A percentile compares a stretch with the other conserved stretches of the same genome.
Evolutionary conservation across 1,284 basidiomycete genomes (phyloP).

Genomic region (Cystobasidium pallidum): DNA sequence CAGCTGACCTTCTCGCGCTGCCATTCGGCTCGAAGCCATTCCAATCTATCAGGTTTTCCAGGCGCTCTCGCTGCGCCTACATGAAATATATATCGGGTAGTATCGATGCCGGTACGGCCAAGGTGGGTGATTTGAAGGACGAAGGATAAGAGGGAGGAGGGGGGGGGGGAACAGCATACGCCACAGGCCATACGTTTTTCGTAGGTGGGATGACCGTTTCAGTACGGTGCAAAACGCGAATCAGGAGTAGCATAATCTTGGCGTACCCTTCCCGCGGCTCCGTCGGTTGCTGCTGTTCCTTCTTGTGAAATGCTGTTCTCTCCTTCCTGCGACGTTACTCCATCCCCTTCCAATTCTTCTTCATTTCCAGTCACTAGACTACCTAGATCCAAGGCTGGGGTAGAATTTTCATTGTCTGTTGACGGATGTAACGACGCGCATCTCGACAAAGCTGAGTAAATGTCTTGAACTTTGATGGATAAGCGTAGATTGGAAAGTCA

Average conservation of each 20-base stretch:
- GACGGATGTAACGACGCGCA: slow-evolving; percentile 37
- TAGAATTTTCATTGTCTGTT: slow-evolving; percentile 10
- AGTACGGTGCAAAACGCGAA: slow-evolving; percentile 34
- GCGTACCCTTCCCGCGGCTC: slow-evolving; percentile 37
- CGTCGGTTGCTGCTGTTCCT: slow-evolving; percentile 5
- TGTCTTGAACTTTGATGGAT: slow-evolving; percentile 15
- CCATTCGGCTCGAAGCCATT: slow-evolving; percentile 14
- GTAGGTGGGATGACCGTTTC: background rate
- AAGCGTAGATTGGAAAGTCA: background rate
- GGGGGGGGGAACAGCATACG: no score
- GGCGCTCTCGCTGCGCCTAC: background rate
- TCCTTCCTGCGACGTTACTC: background rate
- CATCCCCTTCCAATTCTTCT: slow-evolving; percentile 3
- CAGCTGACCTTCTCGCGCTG: background rate
- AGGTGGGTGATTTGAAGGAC: no score
- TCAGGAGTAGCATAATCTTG: slow-evolving; percentile 36
- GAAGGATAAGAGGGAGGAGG: no score
- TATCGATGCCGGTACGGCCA: no score
- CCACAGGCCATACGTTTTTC: no score
- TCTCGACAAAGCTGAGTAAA: slow-evolving; percentile 32
- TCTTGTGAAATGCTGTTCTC: background rate
- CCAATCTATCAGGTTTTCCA: slow-evolving; percentile 16
- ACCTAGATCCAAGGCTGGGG: slow-evolving; percentile 15
- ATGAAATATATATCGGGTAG: no score
- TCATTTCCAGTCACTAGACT: slow-evolving; percentile 15